Conservation (phyloP, 1,139 yeast genomes). For the Blastobotrys aristatus region DNA sequence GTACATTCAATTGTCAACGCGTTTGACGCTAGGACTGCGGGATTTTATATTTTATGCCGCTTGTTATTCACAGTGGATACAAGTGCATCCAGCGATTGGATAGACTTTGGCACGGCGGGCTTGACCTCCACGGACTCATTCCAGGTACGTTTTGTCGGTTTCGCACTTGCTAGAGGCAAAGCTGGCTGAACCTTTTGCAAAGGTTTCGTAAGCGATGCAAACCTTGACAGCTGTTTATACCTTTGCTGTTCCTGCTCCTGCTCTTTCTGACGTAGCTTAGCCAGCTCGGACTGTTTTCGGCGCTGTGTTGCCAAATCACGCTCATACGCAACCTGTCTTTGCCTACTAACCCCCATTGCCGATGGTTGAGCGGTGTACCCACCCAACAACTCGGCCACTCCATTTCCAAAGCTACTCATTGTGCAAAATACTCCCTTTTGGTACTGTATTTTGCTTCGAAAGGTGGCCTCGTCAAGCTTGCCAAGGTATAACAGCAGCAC, state of each 20-base stretch:
- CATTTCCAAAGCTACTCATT: neutral
- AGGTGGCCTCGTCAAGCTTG: neutral
- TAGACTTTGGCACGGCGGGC: neutral
- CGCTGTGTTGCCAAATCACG: slow-evolving; percentile 10
- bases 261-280: neutral
- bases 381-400: neutral
- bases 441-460: neutral
- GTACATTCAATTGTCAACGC: too few relatives aligned
- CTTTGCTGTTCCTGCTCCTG: slow-evolving; percentile 10
- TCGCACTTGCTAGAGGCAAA: neutral
- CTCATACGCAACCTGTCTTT: slow-evolving; percentile 7
- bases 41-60: neutral
- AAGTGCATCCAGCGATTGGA: neutral
- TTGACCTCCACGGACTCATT: neutral
- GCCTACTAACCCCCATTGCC: slow-evolving; percentile 6
- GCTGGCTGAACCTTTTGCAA: neutral
- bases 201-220: neutral
- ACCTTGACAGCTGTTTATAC: neutral
- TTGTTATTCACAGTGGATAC: neutral
- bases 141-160: neutral
- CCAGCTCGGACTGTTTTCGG: slow-evolving; percentile 5
- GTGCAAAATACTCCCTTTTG: neutral
- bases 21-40: too few relatives aligned
- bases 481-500: slow-evolving; percentile 14
- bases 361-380: slow-evolving; percentile 9